These are phyloP conservation scores for Dysphania ambrosioides DNA, from an alignment of 148 eudicot genomes.

Conservation along the genomic window DNA sequence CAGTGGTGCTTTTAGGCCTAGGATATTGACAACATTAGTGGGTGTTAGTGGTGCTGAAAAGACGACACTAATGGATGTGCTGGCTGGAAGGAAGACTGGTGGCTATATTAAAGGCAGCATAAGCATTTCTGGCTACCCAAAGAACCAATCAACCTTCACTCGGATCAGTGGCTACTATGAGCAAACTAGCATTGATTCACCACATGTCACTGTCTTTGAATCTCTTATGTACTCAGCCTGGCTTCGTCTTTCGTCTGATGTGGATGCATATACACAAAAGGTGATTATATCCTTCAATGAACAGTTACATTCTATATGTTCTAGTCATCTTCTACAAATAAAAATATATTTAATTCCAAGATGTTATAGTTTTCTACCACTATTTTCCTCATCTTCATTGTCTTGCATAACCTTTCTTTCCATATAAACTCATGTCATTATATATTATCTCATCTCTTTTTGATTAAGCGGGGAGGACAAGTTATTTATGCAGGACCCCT, in stretches of 20 bases:
- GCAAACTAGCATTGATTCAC: conserved; percentile 72
- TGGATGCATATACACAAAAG: conserved; percentile 41
- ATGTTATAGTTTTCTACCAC: background rate
- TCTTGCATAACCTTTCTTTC: background rate
- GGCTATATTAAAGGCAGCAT: conserved; percentile 60
- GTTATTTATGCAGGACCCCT: no score
- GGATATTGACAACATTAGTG: conserved; percentile 73
- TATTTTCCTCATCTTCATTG: background rate
- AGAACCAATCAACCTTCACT: conserved; percentile 65
- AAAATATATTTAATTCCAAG: background rate
- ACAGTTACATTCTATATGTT: background rate
- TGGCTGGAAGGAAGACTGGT: conserved; percentile 67
- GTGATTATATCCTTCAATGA: conserved; percentile 24
- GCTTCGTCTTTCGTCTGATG: conserved; percentile 60
- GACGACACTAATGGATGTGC: conserved; percentile 68
- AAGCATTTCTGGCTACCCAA: conserved; percentile 55
- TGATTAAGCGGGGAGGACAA: no score
- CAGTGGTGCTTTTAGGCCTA: conserved; percentile 74
- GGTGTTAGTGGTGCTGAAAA: conserved; percentile 86
- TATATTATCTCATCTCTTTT: no score
- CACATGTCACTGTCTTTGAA: conserved; percentile 63
- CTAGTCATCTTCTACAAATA: no score
- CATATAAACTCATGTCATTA: no score
- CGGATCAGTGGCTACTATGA: conserved; percentile 71
- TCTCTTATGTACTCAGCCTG: conserved; percentile 68